These are phyloP conservation scores for Trichoderma gamsii DNA, from an alignment of 495 filamentous ascomycete genomes.

Conservation along the genomic window DNA sequence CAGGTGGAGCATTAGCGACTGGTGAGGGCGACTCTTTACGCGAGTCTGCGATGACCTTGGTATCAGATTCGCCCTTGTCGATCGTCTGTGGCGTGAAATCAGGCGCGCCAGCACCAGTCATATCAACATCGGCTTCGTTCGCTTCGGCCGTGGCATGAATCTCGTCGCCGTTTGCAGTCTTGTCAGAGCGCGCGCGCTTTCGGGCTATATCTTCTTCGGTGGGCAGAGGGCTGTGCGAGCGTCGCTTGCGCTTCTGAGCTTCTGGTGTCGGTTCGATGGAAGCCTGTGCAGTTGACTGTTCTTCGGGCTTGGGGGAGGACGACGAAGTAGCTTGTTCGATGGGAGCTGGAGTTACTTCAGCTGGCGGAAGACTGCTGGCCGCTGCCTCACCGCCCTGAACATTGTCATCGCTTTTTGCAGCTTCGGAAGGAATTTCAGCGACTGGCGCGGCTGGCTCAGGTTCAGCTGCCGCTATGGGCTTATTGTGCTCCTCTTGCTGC, in stretches of 20 bases:
- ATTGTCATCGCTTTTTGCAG: neutral
- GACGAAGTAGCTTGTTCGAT: constrained; percentile 19
- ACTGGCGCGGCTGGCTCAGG: neutral
- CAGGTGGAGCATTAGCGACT: constrained; percentile 24
- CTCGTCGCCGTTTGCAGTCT: constrained; percentile 18
- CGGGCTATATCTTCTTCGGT: constrained; percentile 37
- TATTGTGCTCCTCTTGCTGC: neutral
- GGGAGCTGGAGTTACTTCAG: constrained; percentile 21
- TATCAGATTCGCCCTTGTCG: constrained; percentile 16
- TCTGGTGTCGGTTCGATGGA: constrained; percentile 29
- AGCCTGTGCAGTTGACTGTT: constrained; percentile 17
- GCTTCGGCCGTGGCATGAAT: neutral
- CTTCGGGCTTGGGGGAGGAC: constrained; percentile 20
- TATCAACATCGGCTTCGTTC: constrained; percentile 4
- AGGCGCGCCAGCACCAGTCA: neutral
- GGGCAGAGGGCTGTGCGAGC: constrained; percentile 61
- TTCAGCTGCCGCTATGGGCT: neutral
- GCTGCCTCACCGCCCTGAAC: neutral
- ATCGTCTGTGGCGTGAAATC: neutral
- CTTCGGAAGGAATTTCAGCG: constrained; percentile 12
- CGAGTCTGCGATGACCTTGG: constrained; percentile 23
- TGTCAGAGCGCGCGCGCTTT: constrained; percentile 38
- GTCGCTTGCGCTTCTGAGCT: constrained; percentile 64
- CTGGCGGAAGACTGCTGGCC: constrained; percentile 15
- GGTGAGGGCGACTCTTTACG: constrained; percentile 17